Percentiles rank a stretch among this genome's conserved stretches.
Evolutionary conservation across 805 yeast genomes (phyloP).

Genomic region (Candida xiaguanensis): DNA sequence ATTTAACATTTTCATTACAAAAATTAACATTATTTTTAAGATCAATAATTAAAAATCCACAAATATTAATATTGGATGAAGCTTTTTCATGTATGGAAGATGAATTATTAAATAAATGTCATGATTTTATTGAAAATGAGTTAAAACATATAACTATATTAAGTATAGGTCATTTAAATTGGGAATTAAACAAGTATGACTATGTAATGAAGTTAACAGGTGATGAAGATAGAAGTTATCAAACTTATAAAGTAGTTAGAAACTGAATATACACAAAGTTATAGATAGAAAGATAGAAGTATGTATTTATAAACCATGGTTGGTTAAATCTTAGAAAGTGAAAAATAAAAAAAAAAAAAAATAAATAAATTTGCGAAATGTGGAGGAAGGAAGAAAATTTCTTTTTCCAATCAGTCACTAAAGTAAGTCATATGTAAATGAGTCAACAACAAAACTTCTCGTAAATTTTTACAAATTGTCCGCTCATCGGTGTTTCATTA

Average conservation of each 20-base stretch:
- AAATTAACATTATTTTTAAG: slow-evolving; percentile 74
- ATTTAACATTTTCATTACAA: slow-evolving; percentile 67
- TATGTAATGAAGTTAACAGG: slow-evolving; percentile 30
- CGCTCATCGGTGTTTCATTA: too few relatives aligned
- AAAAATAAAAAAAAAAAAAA: too few relatives aligned
- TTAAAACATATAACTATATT: slow-evolving; percentile 57
- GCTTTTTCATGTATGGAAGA: slow-evolving; percentile 89
- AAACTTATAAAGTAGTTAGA: slow-evolving; percentile 12
- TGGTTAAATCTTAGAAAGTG: not conserved
- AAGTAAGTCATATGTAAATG: too few relatives aligned
- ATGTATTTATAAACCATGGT: too few relatives aligned
- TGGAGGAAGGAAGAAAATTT: too few relatives aligned
- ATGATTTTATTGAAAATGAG: slow-evolving; percentile 20
- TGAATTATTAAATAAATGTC: slow-evolving; percentile 30
- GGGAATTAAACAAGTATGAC: slow-evolving; percentile 76
- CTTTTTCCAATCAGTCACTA: too few relatives aligned
- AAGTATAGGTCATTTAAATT: slow-evolving; percentile 76
- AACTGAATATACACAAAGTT: not conserved
- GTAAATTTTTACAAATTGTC: too few relatives aligned
- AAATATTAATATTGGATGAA: slow-evolving; percentile 80
- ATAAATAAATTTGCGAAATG: not conserved
- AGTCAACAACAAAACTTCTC: not conserved
- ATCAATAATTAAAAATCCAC: slow-evolving; percentile 74
- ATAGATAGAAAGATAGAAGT: not conserved
- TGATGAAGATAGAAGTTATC: slow-evolving; percentile 21